Evolutionary conservation across 139 green algal species (phyloP), one percentile per base, ranked within the genome.

Genomic region (Coelastrella sp.): DNA sequence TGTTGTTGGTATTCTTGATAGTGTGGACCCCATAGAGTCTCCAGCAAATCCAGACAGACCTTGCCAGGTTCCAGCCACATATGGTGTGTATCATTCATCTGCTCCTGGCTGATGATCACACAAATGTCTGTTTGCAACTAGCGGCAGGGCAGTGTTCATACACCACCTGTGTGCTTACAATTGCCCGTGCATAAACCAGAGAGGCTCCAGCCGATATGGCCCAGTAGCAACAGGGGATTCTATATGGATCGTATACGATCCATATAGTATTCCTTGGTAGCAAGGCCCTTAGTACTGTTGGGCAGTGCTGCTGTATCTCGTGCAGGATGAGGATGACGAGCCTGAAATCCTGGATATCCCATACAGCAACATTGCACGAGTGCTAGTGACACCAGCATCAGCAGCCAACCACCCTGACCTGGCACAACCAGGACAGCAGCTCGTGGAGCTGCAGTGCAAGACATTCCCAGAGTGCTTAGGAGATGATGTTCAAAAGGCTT

Each of bases 391-490:
- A 32, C 32, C 82, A 61, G 82, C 82, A 23, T 54, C n/a, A 73
- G 82, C 82, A 87, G 82, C 82, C 5, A 22, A 78, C 14, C 82
- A 87, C 64, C 14, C 64, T 20, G 64, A 73, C 5, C 22, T 78
- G 68, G 68, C 16, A 76, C 68, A 76, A 65, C 60, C 82, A 61
- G 82, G 82, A 16, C 82, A 68, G 22, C 64, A 79, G n/a, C 23
- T 87, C 59, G 11, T 71, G 23, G 60, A 86, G 59, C 59, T 86
- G 59, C 82, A 87, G 82, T 87, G 82, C 82, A 77, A 64, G 32
- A 13, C 64, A 4, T 65, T 87, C 64, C 82, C 82, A 5, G 16
- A 10, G n/a, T 66, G 82, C 54, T 6, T 87, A 16, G 82, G 82
- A 4, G 32, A 57, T 47, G 82, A 87, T 13, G 60, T 86, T n/a